Evolutionary conservation across 2,329 filamentous ascomycete species (phyloP), one percentile per base, ranked within the genome.

Genomic region (Claviceps fusiformis): DNA sequence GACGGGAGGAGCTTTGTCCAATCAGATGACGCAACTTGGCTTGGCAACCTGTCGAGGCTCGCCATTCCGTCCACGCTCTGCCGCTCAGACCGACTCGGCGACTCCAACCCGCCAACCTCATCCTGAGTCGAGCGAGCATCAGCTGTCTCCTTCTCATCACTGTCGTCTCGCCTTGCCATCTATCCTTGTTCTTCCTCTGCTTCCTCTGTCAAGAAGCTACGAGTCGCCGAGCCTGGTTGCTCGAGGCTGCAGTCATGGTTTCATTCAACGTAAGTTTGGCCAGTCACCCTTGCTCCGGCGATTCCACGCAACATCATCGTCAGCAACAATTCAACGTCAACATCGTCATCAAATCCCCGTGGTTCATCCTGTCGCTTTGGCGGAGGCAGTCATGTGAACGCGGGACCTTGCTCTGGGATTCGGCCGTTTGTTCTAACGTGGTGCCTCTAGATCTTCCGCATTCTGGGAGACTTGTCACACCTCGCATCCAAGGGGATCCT

Each of bases 401-500:
- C n/a, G n/a, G n/a, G n/a, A n/a, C n/a, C n/a, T n/a, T n/a, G n/a
- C n/a, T n/a, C 31, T 33, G 31, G 31, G 8, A 33, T 33, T 8
- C 9, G 10, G 10, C 35, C 7, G 35, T n/a, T 5, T 2, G 17
- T 19, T 27, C 31, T 59, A 31, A 57, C 13, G 31, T 44, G 8
- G n/a, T 47, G 19, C 44, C 50, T 19, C 44, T 50, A 82, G 80
- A 60, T 79, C 63, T 82, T 95, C 71, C 87, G 89, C 64, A 79
- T 95, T 64, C 69, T 89, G 63, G 92, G 82, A 67, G 92, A 97
- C 69, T 71, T 92, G 63, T 89, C 87, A 64, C 92, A 97, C 68
- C 81, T 89, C 49, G 76, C 83, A 51, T 93, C 90, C 56, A 96
- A 95, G 78, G 82, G 85, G 68, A 93, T 96, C 66, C 79, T 96